Evolutionary conservation across 495 filamentous ascomycete genomes (phyloP), one percentile per base, ranked within the genome.

Genomic region (Tricharina praecox): DNA sequence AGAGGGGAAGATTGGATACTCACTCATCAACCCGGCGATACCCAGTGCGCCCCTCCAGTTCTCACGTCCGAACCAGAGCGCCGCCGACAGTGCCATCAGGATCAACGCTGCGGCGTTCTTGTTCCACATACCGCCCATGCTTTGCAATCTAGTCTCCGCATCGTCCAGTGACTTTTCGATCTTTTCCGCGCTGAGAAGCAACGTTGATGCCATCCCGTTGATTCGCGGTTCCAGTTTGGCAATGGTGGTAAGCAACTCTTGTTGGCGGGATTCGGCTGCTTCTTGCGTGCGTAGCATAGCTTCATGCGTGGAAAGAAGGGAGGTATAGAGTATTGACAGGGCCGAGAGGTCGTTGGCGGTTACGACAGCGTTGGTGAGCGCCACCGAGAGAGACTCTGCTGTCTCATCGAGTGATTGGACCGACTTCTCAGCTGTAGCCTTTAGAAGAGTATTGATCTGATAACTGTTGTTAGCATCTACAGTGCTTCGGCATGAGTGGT

Each of bases 141-240:
- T 7, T n/a, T 48, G 32, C 11, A 48, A 19, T 1, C 45, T 9
- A 2, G 1, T 28, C 32, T 48, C 45, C 3, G 45, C 34, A 16
- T 37, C 34, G 4, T 48, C 45, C 13, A 48, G 33, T 9, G 16
- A 16, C 34, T 48, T 37, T 26, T 23, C 32, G 15, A 48, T 11
- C 20, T 38, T 48, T 23, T 24, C 19, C 13, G 33, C 24, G 18
- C 21, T 38, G 1, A 9, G 2, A 1, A 23, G 20, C 2, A 48
- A 18, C 7, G 19, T 15, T 10, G 18, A 3, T n/a, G 39, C 2
- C 32, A 39, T 37, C 4, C 39, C 1, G 1, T 48, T 26, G 15
- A 48, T 24, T 15, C 30, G 45, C n/a, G 45, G 45, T 8, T 15
- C 32, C 7, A 48, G 45, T 5, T 1, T 19, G 10, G 11, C 32